Evolutionary conservation across 768 basidiomycete genomes (phyloP), one percentile per base, ranked within the genome.

Genomic region (Pleurotus tuoliensis): DNA sequence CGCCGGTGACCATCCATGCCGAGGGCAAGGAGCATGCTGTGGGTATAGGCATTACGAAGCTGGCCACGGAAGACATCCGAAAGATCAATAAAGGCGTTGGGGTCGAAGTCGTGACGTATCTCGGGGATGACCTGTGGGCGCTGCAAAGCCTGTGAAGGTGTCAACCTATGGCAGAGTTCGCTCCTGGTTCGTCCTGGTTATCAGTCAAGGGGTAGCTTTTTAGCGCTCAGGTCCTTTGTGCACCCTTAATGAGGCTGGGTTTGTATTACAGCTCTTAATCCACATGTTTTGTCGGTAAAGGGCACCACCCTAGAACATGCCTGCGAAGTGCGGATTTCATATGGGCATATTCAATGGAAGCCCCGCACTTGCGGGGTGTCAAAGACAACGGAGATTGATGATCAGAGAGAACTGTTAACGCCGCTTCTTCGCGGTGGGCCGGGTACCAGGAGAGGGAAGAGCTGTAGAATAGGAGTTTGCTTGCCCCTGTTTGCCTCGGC

Each of bases 1-100:
- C 82, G 0, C 78, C 90, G 5, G 94, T 99, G n/a, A 92, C 91
- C 2, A 86, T 99, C 50, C 80, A 88, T 62, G 93, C 95, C n/a
- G 94, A 98, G 71, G 96, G 96, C 8, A 98, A 98, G 72, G 90
- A 94, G 62, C 85, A 92, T 62, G 88, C 94, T 1, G 86, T 90
- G 34, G 96, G 87, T 0, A 80, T 98, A 54, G 96, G 96, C 7
- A 70, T 93, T 55, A 86, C 87, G 55, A 89, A 89, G 68, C 72
- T 95, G 59, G 74, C 81, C 45, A 92, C 92, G 41, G 94, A 95
- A 67, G 94, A 98, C 45, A 97, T 99, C 69, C 84, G 86, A 71
- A 81, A 76, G 66, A 75, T 94, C 47, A 98, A 96, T 67, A 98
- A 97, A 71, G 92, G 85, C 40, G 79, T 94, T 38, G 96, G 86